Evolutionary conservation across 2,329 filamentous ascomycete species (phyloP), one percentile per base, ranked within the genome.

Genomic region (Gliomastix tumulicola): DNA sequence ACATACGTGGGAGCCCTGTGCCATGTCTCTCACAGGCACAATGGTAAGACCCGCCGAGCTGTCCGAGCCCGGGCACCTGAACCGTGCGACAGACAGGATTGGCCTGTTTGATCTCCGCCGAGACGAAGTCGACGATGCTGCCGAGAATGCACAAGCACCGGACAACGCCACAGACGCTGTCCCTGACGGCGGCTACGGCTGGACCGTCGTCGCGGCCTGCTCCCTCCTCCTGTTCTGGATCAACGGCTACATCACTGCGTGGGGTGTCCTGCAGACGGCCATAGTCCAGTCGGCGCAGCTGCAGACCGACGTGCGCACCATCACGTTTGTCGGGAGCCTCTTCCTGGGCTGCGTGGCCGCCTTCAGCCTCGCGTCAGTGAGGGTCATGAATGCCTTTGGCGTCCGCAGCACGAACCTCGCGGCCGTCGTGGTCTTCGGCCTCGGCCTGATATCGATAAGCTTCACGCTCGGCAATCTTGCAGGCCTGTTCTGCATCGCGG

Each of bases 121-220:
- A 30, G 27, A 30, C 13, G 27, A 25, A 5, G 21, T 17, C 7
- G 27, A 7, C 27, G 27, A 7, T 16, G n/a, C 13, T 6, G 27
- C n/a, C n/a, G n/a, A n/a, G n/a, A n/a, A n/a, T n/a, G n/a, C n/a
- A n/a, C 30, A 31, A 31, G 30, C 30, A 11, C 30, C 30, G 9
- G 30, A 31, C 16, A 8, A 31, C 16, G 30, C 30, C 5, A 35
- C 34, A 18, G 38, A 41, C 18, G 30, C 34, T 6, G 27, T 41
- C 19, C 39, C 39, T 7, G 31, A 41, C n/a, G 39, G 39, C 22
- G 39, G 39, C 7, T 41, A 41, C 17, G 39, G 39, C 19, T 41
- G 39, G 39, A 31, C 31, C 18, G 21, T 41, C 21, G 35, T 41
- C 11, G 35, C 32, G 10, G 30, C 39, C 13, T 28, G n/a, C 6